Conservation (phyloP, 192 early-diverging fungal genomes). For the Chytriomyces sp. region DNA sequence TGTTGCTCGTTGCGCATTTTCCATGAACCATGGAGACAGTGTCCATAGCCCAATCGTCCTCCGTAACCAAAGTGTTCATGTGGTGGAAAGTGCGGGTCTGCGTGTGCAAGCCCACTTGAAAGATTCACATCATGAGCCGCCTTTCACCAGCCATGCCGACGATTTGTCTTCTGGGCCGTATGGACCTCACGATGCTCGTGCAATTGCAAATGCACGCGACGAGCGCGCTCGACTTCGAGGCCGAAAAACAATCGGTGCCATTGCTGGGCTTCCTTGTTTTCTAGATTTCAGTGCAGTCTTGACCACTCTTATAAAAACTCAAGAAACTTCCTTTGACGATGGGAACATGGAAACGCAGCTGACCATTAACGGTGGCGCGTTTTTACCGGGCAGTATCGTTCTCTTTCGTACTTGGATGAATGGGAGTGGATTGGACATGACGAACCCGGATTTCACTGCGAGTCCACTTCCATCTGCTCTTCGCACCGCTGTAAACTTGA, state of each 20-base stretch:
- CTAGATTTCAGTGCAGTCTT: constrained; percentile 52
- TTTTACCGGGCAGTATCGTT: constrained; percentile 86
- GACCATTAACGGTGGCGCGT: constrained; percentile 58
- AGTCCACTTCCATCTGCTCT: constrained; percentile 7
- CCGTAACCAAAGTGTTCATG: constrained; percentile 52
- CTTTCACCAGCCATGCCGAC: constrained; percentile 10
- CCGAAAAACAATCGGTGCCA: constrained; percentile 45
- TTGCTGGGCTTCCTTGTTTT: constrained; percentile 64
- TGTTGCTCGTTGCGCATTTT: constrained; percentile 88
- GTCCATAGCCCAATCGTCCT: constrained; percentile 56
- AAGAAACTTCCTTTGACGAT: constrained; percentile 16
- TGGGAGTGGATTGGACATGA: constrained; percentile 50
- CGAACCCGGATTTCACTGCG: constrained; percentile 12
- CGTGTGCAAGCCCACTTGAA: constrained; percentile 37
- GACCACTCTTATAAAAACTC: constrained; percentile 37
- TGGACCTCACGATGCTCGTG: constrained; percentile 31
- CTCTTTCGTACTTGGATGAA: constrained; percentile 59
- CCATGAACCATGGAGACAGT: constrained; percentile 36
- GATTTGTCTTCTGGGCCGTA: neutral
- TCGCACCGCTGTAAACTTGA: constrained; percentile 7
- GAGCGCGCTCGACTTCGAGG: constrained; percentile 19
- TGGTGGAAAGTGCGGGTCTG: constrained; percentile 50
- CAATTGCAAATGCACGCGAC: constrained; percentile 31
- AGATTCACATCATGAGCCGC: neutral
- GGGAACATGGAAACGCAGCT: constrained; percentile 52